phyloP scores from a whole-genome alignment of 768 basidiomycete species.

The Trichaptum fuscoviolaceum region DNA sequence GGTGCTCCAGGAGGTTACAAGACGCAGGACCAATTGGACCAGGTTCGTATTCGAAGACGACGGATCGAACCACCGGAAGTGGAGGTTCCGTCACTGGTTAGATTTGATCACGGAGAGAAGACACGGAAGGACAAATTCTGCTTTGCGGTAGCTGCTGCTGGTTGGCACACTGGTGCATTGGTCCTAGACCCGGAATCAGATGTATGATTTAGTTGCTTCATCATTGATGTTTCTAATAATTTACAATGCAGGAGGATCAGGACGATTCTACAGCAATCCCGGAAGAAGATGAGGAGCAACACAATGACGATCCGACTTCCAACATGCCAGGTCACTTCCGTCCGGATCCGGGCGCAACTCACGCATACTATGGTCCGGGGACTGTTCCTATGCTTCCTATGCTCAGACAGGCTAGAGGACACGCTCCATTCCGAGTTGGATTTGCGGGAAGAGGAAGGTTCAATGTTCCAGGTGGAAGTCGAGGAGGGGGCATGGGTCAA shows the following conservation, averaged over 20 bases:
- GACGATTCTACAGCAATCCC: constrained; percentile 11
- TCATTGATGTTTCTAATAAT: neutral
- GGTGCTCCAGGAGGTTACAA: constrained; percentile 60
- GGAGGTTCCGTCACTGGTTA: constrained; percentile 59
- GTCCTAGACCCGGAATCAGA: constrained; percentile 67
- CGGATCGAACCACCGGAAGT: constrained; percentile 42
- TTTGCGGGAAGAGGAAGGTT: constrained; percentile 47
- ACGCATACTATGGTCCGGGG: constrained; percentile 7
- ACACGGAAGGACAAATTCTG: constrained; percentile 59
- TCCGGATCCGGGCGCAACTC: constrained; percentile 13
- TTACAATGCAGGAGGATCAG: neutral
- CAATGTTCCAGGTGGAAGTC: neutral
- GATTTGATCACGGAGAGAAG: constrained; percentile 58
- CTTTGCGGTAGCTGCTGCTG: constrained; percentile 74
- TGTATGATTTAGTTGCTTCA: constrained; percentile 30
- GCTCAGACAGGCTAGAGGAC: constrained; percentile 12
- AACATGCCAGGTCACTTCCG: constrained; percentile 28
- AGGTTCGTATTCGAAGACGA: constrained; percentile 22
- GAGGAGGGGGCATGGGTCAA: neutral
- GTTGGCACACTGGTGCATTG: constrained; percentile 91
- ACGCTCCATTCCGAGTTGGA: constrained; percentile 45
- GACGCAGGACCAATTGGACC: constrained; percentile 28
- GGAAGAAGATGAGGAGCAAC: constrained; percentile 27
- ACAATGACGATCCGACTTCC: constrained; percentile 12
- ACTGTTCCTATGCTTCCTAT: constrained; percentile 14